Evolutionary conservation across 148 eudicot genomes (phyloP).

Genomic region (Fagopyrum homotropicum): DNA sequence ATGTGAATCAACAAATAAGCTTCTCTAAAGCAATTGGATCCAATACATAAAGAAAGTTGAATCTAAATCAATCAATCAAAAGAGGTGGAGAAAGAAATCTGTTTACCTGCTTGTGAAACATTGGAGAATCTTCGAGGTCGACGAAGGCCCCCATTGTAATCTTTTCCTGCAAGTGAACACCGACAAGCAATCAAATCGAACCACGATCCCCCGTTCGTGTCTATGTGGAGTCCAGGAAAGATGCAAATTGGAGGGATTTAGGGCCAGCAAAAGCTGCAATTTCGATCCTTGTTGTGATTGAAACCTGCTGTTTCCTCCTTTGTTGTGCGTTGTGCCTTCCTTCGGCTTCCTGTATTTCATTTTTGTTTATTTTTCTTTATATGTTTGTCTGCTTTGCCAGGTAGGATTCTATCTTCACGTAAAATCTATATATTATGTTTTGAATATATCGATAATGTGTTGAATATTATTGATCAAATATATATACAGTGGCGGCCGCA

Average conservation of each 20-base stretch:
- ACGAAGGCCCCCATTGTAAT: constrained; percentile 47
- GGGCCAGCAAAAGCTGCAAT: background rate
- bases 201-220: background rate
- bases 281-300: background rate
- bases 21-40: background rate
- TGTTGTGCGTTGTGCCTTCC: background rate
- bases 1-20: background rate
- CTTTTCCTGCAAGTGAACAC: background rate
- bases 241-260: background rate
- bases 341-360: constrained; percentile 2
- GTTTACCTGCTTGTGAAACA: constrained; percentile 62
- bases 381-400: background rate
- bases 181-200: background rate
- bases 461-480: no score
- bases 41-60: background rate
- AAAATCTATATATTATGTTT: no score
- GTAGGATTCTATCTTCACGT: background rate
- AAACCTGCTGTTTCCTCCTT: background rate
- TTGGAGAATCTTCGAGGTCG: constrained; percentile 67
- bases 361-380: background rate
- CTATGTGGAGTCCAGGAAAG: background rate
- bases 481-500: no score
- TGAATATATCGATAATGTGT: no score
- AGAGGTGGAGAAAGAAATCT: background rate
- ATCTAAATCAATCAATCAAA: background rate